Percentiles rank a stretch among this genome's conserved stretches.
These are phyloP conservation scores for Fusarium clavum DNA, from an alignment of 2,329 filamentous ascomycete species.

Conservation along the genomic window DNA sequence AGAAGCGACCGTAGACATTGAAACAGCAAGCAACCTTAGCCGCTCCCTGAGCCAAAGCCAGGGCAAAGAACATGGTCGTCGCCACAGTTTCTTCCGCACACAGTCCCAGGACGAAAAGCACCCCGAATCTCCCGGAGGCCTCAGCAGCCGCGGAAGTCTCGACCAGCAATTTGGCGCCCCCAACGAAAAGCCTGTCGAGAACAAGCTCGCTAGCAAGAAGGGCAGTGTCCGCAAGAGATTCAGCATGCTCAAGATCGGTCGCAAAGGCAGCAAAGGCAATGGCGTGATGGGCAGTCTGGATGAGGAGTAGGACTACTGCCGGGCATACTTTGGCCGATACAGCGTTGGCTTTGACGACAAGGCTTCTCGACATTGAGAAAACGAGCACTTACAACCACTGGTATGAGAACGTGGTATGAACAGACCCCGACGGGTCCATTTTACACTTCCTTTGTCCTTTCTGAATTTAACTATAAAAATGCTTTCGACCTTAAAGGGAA, in stretches of 20 bases:
- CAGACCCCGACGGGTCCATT: conserved; percentile 2
- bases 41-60: conserved; percentile 44
- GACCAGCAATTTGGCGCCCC: conserved; percentile 46
- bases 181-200: conserved; percentile 43
- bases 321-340: conserved; percentile 47
- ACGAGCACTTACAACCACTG: conserved; percentile 12
- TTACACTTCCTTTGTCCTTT: conserved; percentile 23
- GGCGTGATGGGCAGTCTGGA: conserved; percentile 66
- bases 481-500: conserved; percentile 3
- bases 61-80: conserved; percentile 49
- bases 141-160: conserved; percentile 46
- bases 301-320: conserved; percentile 62
- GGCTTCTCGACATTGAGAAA: conserved; percentile 17
- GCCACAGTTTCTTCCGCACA: conserved; percentile 60
- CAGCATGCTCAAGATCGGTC: conserved; percentile 80
- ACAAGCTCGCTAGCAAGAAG: conserved; percentile 59
- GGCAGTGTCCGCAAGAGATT: conserved; percentile 81
- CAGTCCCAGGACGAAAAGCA: conserved; percentile 49
- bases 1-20: conserved; percentile 48
- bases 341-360: conserved; percentile 41
- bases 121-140: conserved; percentile 43
- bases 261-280: conserved; percentile 70
- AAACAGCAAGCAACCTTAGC: conserved; percentile 50
- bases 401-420: conserved; percentile 18
- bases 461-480: conserved; percentile 16